A percentile compares a stretch with the other conserved stretches of the same genome.
Evolutionary conservation across 495 filamentous ascomycete species (phyloP).

Genomic region (Aspergillus indologenus): DNA sequence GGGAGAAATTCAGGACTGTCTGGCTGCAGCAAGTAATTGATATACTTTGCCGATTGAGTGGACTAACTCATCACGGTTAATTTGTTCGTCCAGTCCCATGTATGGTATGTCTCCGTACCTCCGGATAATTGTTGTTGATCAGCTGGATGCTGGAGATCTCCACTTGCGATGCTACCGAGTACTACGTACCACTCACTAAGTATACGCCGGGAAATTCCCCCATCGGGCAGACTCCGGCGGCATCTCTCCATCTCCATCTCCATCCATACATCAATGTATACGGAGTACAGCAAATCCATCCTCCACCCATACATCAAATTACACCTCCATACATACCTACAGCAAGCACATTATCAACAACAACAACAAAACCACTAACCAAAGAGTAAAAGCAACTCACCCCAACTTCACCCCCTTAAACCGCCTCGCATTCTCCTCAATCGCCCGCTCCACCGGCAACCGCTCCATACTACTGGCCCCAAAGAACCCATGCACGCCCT

Average conservation of each 20-base stretch:
- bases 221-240: constrained; percentile 11
- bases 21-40: constrained; percentile 4
- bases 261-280: too few relatives aligned
- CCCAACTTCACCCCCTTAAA: constrained; percentile 51
- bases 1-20: not conserved
- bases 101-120: too few relatives aligned
- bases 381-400: not conserved
- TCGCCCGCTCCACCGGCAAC: constrained; percentile 65
- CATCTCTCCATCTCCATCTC: too few relatives aligned
- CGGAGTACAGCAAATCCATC: too few relatives aligned
- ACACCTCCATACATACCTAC: too few relatives aligned
- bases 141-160: not conserved
- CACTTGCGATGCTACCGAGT: too few relatives aligned
- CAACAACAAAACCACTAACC: not conserved
- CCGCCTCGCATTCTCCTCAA: constrained; percentile 54
- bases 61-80: not conserved
- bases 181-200: too few relatives aligned
- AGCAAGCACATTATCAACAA: too few relatives aligned
- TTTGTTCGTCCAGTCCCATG: too few relatives aligned
- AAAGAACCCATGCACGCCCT: constrained; percentile 67
- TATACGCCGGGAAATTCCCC: constrained; percentile 17
- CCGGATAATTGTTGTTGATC: not conserved
- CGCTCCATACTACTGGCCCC: constrained; percentile 71
- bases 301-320: too few relatives aligned
- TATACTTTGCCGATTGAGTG: not conserved